Evolutionary conservation across 176 grass and related monocot species (phyloP), one percentile per base, ranked within the genome.

Genomic region (Zea luxurians): DNA sequence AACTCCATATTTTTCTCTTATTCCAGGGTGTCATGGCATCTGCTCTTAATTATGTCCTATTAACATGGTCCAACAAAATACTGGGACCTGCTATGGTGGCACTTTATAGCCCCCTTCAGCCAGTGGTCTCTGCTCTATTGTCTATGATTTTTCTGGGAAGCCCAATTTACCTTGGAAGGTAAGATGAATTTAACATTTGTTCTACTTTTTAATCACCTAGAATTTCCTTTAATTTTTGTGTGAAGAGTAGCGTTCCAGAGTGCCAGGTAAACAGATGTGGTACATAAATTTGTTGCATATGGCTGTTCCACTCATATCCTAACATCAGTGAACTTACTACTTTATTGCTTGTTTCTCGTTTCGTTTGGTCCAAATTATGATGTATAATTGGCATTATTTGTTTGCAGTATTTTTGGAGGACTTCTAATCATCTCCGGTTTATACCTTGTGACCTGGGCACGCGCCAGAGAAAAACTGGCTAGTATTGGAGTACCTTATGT

Each of bases 1-100:
- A 53, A 67, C 48, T 67, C 37, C 10, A 53, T 13, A 54, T 70
- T 68, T 65, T 41, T 15, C 21, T 38, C 17, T 35, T 78, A 63
- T 88, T 86, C 48, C 74, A 98, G 95, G 95, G 95, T 37, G 41
- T 98, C 61, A 57, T 85, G 60, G 88, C 89, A 60, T 98, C 95
- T 83, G 91, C 95, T 80, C 65, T 94, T 74, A 98, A 92, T 83
- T 87, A 88, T 80, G 75, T 90, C 76, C 18, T 92, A 71, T 75
- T 98, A 83, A 98, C 95, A 86, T 94, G 91, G 95, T 89, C 89
- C 74, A 98, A 94, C 76, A 94, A 98, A 84, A 90, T 92, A 86
- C 15, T 94, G 70, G 95, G 95, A 50, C 95, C 95, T 80, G 81
- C 89, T 77, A 86, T 98, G 74, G 91, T 98, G 70, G 86, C 95